Conservation (phyloP, 192 early-diverging fungal species). For the Linnemannia hyalina region DNA sequence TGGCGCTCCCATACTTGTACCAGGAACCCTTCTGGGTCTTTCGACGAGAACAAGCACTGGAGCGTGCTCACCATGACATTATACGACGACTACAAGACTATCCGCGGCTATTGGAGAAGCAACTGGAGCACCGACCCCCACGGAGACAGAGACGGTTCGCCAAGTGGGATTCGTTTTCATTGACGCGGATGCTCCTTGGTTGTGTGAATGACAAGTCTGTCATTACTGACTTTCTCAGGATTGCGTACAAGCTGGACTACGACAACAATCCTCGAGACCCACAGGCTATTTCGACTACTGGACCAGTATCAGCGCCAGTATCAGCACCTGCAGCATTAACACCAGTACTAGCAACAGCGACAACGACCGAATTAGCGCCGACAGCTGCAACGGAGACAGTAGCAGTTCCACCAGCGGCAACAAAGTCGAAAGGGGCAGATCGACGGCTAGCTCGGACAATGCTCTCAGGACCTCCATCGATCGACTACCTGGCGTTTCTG, state of each 20-base stretch:
- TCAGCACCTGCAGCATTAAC: not conserved
- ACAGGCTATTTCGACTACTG: not conserved
- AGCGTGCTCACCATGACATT: not conserved
- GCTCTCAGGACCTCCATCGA: not conserved
- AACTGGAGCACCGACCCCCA: not conserved
- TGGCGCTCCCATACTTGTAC: constrained; percentile 5
- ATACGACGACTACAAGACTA: not conserved
- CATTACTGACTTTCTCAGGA: not conserved
- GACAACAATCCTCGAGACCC: not conserved
- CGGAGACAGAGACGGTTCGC: not conserved
- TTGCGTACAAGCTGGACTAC: not conserved
- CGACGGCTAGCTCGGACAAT: not conserved
- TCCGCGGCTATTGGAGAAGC: not conserved
- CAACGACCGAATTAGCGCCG: too few species aligned
- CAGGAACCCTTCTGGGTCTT: not conserved
- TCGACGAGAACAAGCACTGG: not conserved
- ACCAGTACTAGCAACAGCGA: not conserved
- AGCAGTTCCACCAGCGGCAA: not conserved
- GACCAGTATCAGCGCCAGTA: not conserved
- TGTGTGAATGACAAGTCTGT: not conserved
- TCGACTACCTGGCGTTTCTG: not conserved
- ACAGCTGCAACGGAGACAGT: not conserved
- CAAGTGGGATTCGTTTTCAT: not conserved
- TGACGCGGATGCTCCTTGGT: not conserved
- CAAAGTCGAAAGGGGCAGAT: not conserved